Base-by-base conservation (phyloP, 2,329 filamentous ascomycete genomes). In the Ophiostoma australiae region DNA sequence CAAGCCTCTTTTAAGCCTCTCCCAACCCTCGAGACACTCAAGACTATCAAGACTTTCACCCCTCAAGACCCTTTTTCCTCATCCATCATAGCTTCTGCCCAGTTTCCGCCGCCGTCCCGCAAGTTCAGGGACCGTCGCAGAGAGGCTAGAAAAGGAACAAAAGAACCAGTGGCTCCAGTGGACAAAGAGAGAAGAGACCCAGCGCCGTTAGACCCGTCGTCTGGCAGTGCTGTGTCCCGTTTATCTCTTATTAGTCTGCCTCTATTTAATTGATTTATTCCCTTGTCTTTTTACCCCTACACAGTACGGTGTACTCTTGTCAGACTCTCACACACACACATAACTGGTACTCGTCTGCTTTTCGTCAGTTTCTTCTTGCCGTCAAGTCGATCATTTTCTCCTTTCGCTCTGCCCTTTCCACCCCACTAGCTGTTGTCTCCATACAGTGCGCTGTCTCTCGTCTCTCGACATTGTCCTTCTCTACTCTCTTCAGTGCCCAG, bases 41-140 rank as follows among this genome's bases (percentile, higher is more conserved):
- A 17, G 5, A 3, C 48, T 55, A 8, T 55, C n/a, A 17, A 10
- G 3, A 2, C 52, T 55, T 15, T 48, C 44, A 48, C 17, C 44
- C 15, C 15, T 20, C 15, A 23, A 35, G 55, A 39, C 37, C 55
- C 17, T 55, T 55, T 27, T n/a, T 27, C 20, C 52, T 27, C 52
- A 55, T 48, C 20, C 52, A 58, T 58, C 58, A 27, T 63, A 63
- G 58, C 58, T 33, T 63, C 58, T 63, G 39, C 68, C 68, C 65
- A 69, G 52, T 66, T 58, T 48, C 67, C 70, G 31, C 55, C 67
- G 27, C 67, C 52, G 55, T 58, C 37, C 58, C 52, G 52, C 52
- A 58, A 58, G n/a, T 58, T 58, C 52, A 58, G 52, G 52, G 52
- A 27, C 52, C 52, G n/a, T 48, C 52, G 10, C 52, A 58, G 44